A percentile compares a stretch with the other conserved stretches of the same genome.
These are phyloP conservation scores for Closterium sp. DNA, from an alignment of 139 green algal species.

Conservation along the genomic window DNA sequence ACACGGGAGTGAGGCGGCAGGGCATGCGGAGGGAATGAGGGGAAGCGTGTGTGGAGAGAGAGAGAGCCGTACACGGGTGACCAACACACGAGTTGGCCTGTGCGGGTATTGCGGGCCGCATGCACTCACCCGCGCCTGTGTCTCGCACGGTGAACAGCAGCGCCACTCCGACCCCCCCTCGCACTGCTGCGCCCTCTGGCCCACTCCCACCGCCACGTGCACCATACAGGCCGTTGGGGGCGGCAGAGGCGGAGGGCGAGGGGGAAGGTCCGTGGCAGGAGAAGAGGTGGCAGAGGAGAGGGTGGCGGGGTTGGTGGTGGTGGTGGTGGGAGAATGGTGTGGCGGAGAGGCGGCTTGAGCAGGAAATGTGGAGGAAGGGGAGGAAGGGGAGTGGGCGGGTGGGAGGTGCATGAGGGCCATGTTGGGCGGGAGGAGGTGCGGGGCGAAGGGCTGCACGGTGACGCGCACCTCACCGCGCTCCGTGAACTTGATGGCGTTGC, in stretches of 20 bases:
- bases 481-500: slow-evolving; percentile 81
- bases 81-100: not conserved
- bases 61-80: too few relatives aligned
- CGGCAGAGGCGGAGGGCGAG: not conserved
- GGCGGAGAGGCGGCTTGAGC: not conserved
- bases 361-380: not conserved
- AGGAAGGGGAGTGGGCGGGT: not conserved
- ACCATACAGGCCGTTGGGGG: not conserved
- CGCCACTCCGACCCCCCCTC: not conserved
- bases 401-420: not conserved
- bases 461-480: slow-evolving; percentile 50
- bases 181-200: not conserved
- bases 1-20: not conserved
- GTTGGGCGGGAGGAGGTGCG: not conserved
- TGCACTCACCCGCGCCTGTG: slow-evolving; percentile 59
- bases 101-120: too few relatives aligned
- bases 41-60: too few relatives aligned
- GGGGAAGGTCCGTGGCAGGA: too few relatives aligned
- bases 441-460: not conserved
- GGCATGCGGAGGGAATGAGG: not conserved
- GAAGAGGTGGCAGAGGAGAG: too few relatives aligned
- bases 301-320: too few relatives aligned
- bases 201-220: not conserved
- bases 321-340: not conserved
- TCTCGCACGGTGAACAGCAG: slow-evolving; percentile 63